phyloP scores from a whole-genome alignment of 306 rosid species.

The Begonia fuchsioides region DNA sequence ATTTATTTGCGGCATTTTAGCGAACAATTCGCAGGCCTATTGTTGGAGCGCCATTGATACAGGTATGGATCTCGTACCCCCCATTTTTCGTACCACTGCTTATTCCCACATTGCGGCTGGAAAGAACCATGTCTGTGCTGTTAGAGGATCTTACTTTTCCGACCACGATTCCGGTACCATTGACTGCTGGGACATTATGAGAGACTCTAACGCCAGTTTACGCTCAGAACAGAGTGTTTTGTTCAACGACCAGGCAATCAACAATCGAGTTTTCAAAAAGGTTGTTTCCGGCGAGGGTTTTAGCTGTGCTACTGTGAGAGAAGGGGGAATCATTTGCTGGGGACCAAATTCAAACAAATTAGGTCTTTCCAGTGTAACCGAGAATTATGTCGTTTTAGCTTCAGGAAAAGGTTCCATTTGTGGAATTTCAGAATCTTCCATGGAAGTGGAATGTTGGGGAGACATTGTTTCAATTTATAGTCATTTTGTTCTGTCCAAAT shows the following conservation, averaged over 20 bases:
- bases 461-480: conserved; percentile 16
- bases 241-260: conserved; percentile 27
- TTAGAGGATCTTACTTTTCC: conserved; percentile 60
- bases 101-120: conserved; percentile 77
- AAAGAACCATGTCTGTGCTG: conserved; percentile 60
- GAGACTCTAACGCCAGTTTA: conserved; percentile 19
- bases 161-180: conserved; percentile 45
- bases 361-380: conserved; percentile 27
- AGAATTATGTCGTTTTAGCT: conserved; percentile 33
- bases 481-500: conserved; percentile 14
- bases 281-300: conserved; percentile 80
- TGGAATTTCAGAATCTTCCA: conserved; percentile 40
- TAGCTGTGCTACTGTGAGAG: conserved; percentile 45
- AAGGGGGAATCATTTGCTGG: conserved; percentile 74
- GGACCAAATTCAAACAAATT: conserved; percentile 47
- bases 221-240: conserved; percentile 24
- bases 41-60: conserved; percentile 46
- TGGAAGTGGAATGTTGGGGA: conserved; percentile 67
- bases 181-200: conserved; percentile 67
- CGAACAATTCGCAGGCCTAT: conserved; percentile 54
- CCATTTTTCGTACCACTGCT: conserved; percentile 25
- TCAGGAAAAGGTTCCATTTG: conserved; percentile 52
- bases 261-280: conserved; percentile 23
- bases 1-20: conserved; percentile 63
- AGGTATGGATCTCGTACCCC: conserved; percentile 55